Percentiles rank a stretch among this genome's conserved stretches.
Conservation (phyloP, 306 rosid genomes). For the Canavalia gladiata region DNA sequence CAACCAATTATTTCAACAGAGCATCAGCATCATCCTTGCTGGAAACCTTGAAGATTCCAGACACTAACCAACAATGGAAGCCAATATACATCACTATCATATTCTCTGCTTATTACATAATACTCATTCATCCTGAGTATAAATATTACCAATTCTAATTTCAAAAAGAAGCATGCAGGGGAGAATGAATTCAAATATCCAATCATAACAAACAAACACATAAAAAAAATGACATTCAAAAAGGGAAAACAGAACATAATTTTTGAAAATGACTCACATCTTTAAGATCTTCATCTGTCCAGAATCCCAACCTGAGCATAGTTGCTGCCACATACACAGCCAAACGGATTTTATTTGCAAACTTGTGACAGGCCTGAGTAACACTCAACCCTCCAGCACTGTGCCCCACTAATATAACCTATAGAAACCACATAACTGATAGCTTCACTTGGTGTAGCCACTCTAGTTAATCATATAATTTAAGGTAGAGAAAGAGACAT, state of each 20-base stretch:
- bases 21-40: conserved; percentile 54
- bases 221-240: conserved; percentile 15
- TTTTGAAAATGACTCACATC: conserved; percentile 55
- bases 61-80: conserved; percentile 27
- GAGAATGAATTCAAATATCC: conserved; percentile 23
- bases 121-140: neutral
- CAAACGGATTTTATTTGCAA: conserved; percentile 69
- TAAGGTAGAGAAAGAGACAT: conserved; percentile 38
- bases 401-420: conserved; percentile 91
- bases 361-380: conserved; percentile 78
- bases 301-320: conserved; percentile 75
- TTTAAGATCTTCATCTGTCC: conserved; percentile 73
- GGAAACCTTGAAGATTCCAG: conserved; percentile 46
- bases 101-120: neutral
- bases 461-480: neutral
- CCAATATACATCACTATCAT: conserved; percentile 33
- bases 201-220: neutral
- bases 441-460: conserved; percentile 2
- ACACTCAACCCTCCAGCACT: conserved; percentile 94
- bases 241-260: conserved; percentile 15
- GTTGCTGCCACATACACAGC: conserved; percentile 91
- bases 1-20: conserved; percentile 50
- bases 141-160: neutral
- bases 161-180: neutral
- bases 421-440: conserved; percentile 22